Evolutionary conservation across 228 moss, liverwort and hornwort species (phyloP).

Genomic region (Sphagnum magellanicum): DNA sequence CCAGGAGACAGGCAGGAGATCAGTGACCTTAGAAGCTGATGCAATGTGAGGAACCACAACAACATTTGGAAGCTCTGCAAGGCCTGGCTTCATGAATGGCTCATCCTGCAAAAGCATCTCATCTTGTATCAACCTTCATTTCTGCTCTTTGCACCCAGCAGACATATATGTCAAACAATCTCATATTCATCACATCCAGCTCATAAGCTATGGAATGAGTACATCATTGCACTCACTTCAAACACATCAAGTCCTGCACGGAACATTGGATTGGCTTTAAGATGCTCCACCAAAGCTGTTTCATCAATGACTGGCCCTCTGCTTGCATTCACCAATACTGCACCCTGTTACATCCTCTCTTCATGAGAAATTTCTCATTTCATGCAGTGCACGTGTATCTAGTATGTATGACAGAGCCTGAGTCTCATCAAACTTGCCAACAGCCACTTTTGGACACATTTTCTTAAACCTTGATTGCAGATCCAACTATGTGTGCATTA

Average conservation of each 20-base stretch:
- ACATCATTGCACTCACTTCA: constrained; percentile 40
- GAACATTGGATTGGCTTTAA: constrained; percentile 94
- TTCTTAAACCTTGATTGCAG: too few species aligned
- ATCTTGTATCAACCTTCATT: neutral
- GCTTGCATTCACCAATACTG: constrained; percentile 89
- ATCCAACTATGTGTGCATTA: too few species aligned
- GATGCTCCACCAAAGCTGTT: constrained; percentile 87
- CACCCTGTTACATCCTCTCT: constrained; percentile 51
- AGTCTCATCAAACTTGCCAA: too few species aligned
- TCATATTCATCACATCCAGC: neutral
- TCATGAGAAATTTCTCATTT: neutral
- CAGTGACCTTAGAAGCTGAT: constrained; percentile 85
- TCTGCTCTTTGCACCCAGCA: too few species aligned
- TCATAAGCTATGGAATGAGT: neutral
- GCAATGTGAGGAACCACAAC: constrained; percentile 98
- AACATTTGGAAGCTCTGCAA: constrained; percentile 83
- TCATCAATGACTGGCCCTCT: constrained; percentile 96
- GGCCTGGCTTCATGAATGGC: constrained; percentile 96
- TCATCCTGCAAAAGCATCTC: constrained; percentile 57
- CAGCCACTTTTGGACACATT: too few species aligned
- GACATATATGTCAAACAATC: too few species aligned
- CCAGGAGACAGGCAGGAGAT: neutral
- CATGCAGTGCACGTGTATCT: too few species aligned
- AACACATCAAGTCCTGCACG: constrained; percentile 96
- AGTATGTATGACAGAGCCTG: too few species aligned